These are phyloP conservation scores for Globisporangium rhizosaccharum DNA, from an alignment of 352 stramenopile species.

Conservation along the genomic window DNA sequence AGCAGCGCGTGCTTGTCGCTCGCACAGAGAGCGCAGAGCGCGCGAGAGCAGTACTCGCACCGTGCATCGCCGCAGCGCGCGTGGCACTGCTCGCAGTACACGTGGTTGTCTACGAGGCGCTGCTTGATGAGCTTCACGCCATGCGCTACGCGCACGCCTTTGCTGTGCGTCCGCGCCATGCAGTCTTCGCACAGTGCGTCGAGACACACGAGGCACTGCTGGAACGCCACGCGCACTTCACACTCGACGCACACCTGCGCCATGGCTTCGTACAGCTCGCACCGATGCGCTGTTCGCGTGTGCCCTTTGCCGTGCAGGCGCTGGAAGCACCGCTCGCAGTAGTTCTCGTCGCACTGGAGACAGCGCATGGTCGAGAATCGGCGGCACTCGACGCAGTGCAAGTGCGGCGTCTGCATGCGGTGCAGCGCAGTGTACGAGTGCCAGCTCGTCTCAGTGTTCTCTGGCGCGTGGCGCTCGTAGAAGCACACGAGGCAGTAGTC, in stretches of 20 bases:
- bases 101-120: conserved; percentile 15
- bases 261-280: conserved; percentile 53
- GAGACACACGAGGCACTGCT: conserved; percentile 56
- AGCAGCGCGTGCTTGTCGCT: conserved; percentile 36
- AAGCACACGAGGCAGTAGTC: conserved; percentile 77
- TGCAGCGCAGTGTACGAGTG: conserved; percentile 62
- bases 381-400: conserved; percentile 74
- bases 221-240: conserved; percentile 55
- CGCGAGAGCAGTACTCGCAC: conserved; percentile 47
- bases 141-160: conserved; percentile 34
- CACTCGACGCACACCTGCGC: conserved; percentile 70
- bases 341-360: conserved; percentile 72
- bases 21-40: conserved; percentile 56
- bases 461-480: conserved; percentile 41
- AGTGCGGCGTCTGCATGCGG: conserved; percentile 21
- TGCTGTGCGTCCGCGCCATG: conserved; percentile 49
- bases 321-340: conserved; percentile 72
- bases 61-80: conserved; percentile 42
- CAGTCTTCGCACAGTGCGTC: conserved; percentile 70
- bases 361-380: conserved; percentile 55
- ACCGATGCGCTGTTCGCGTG: conserved; percentile 41
- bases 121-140: conserved; percentile 46
- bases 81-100: conserved; percentile 60
- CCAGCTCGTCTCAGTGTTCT: conserved; percentile 27
- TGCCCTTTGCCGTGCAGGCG: conserved; percentile 62